phyloP scores from a whole-genome alignment of 257 asterid species.

The Galeopsis tetrahit region DNA sequence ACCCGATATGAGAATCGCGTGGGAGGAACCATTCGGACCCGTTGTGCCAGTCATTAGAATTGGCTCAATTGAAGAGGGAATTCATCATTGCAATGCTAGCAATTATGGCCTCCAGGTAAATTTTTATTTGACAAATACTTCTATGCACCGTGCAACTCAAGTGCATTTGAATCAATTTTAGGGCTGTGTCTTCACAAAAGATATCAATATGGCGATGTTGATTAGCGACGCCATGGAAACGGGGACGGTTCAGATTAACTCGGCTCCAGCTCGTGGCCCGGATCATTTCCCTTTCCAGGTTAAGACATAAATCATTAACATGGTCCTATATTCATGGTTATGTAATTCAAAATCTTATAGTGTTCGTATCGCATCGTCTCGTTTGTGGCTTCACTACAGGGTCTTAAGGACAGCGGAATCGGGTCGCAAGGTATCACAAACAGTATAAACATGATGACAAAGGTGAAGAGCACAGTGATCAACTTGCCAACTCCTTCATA shows the following conservation, averaged over 20 bases:
- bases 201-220: slow-evolving; percentile 88
- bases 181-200: slow-evolving; percentile 94
- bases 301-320: neutral
- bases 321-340: too few relatives aligned
- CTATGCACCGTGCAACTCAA: too few relatives aligned
- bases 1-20: slow-evolving; percentile 94
- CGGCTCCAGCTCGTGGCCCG: slow-evolving; percentile 98
- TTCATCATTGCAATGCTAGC: slow-evolving; percentile 97
- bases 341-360: neutral
- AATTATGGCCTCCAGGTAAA: slow-evolving; percentile 98
- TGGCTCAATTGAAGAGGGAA: slow-evolving; percentile 82
- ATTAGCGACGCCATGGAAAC: slow-evolving; percentile 97
- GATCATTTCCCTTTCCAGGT: slow-evolving; percentile 99
- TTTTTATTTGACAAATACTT: too few relatives aligned
- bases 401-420: slow-evolving; percentile 96
- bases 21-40: slow-evolving; percentile 99
- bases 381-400: slow-evolving; percentile 46
- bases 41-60: slow-evolving; percentile 85
- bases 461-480: slow-evolving; percentile 92
- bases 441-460: slow-evolving; percentile 97
- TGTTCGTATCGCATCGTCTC: neutral
- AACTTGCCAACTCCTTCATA: slow-evolving; percentile 93
- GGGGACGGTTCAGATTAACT: slow-evolving; percentile 92
- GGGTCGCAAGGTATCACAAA: slow-evolving; percentile 96
- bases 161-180: slow-evolving; percentile 21